Base-by-base conservation (phyloP, 192 early-diverging fungal species). In the Cetraspora pellucida region DNA sequence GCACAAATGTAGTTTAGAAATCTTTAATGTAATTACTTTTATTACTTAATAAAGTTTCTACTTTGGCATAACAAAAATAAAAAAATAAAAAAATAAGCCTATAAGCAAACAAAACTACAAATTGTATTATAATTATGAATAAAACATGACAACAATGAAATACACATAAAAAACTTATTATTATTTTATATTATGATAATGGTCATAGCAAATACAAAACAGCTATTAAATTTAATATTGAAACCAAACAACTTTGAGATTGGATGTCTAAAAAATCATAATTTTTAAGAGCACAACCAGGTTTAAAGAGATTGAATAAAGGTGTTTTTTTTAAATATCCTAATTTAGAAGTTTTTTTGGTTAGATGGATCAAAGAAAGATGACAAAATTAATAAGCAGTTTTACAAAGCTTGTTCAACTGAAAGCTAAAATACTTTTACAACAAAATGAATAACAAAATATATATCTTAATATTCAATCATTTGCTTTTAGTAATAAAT, bases 141-240 rank as follows among this genome's bases (percentile, higher is more conserved):
- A 61, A 31, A 14, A 2, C 7, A 14, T 5, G 59, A 28, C 4
- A 14, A 1, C 59, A 61, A 61, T 61, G 59, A 43, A 72, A 72
- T 37, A 2, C 49, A 14, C 49, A 25, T 30, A 49, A 72, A 52
- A 52, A 71, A 31, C 11, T 71, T 54, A 13, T 27, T 11, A 30
- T 30, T 54, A 72, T 55, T 19, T 19, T 52, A 10, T 71, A 71
- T 21, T 9, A 71, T 71, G 49, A 71, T 54, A 71, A 50, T 10
- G 25, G 23, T 71, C 8, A 71, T 19, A 52, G 46, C 54, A 72
- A 72, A 30, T 13, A 30, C 3, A 55, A 23, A 21, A 67, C 65
- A 11, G 65, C 43, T n/a, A 23, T 0, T 19, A 72, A 72, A 54
- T 72, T 72, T 72, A 55, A 54, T 28, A 72, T 72, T 72, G 69